Conservation (phyloP, 2,329 filamentous ascomycete species). For the Fusarium foetens region DNA sequence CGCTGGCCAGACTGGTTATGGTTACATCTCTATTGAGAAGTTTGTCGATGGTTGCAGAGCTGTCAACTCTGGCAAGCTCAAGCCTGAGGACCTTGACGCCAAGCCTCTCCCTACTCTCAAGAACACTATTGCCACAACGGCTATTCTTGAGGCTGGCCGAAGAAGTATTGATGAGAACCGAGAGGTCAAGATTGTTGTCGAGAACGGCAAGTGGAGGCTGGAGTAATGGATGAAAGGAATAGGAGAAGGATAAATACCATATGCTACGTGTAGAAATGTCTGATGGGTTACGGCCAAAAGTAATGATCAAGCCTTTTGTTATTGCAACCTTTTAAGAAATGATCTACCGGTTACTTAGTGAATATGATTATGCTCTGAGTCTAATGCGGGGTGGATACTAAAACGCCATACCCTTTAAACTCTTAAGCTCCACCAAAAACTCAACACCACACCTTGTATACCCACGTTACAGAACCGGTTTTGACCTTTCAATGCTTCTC, state of each 20-base stretch:
- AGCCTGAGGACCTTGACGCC: constrained; percentile 79
- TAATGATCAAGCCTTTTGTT: constrained; percentile 25
- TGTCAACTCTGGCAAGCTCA: constrained; percentile 78
- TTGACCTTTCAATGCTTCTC: not conserved
- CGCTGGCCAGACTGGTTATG: constrained; percentile 88
- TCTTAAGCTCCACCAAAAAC: constrained; percentile 37
- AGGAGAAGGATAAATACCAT: constrained; percentile 17
- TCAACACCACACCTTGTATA: constrained; percentile 10
- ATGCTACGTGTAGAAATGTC: constrained; percentile 6
- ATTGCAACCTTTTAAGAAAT: not conserved
- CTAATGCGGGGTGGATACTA: constrained; percentile 27
- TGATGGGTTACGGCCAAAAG: constrained; percentile 29
- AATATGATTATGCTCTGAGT: not conserved
- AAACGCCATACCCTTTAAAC: constrained; percentile 11
- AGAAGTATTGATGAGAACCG: constrained; percentile 85
- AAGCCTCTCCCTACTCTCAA: constrained; percentile 84
- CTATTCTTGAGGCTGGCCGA: constrained; percentile 88
- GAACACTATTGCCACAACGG: constrained; percentile 92
- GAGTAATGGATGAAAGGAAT: constrained; percentile 47
- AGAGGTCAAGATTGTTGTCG: constrained; percentile 77
- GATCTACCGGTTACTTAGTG: not conserved
- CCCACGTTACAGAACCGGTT: not conserved
- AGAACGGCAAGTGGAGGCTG: constrained; percentile 75
- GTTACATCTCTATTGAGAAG: constrained; percentile 95
- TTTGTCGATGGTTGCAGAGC: constrained; percentile 88